Evolutionary conservation across 371 early-diverging fungal genomes (phyloP).

Genomic region (Circinella minor): DNA sequence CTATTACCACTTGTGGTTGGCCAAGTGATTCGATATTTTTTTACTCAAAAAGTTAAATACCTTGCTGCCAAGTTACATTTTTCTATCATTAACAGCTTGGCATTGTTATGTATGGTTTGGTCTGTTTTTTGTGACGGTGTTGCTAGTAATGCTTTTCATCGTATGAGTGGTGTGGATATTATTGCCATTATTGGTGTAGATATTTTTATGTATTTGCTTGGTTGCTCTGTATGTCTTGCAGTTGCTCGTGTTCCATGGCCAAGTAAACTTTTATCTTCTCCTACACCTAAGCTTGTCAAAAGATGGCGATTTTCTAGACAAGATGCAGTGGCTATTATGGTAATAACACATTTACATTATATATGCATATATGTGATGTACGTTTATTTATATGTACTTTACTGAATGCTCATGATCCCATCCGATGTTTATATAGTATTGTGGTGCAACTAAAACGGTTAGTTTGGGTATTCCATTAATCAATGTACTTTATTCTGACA

Average conservation of each 20-base stretch:
- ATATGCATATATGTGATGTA: no score
- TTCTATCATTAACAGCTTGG: slow-evolving; percentile 59
- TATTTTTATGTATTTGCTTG: slow-evolving; percentile 52
- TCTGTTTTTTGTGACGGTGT: slow-evolving; percentile 79
- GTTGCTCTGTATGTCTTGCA: slow-evolving; percentile 43
- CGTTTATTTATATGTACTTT: no score
- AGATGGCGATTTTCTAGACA: slow-evolving; percentile 47
- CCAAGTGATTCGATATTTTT: slow-evolving; percentile 63
- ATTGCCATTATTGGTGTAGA: slow-evolving; percentile 64
- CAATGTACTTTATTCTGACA: slow-evolving; percentile 66
- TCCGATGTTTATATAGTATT: slow-evolving; percentile 38
- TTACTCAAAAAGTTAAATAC: slow-evolving; percentile 53
- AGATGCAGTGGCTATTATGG: slow-evolving; percentile 64
- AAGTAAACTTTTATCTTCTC: slow-evolving; percentile 8
- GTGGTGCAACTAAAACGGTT: slow-evolving; percentile 79
- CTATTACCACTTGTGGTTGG: slow-evolving; percentile 69
- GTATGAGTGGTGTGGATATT: slow-evolving; percentile 56
- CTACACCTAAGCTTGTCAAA: slow-evolving; percentile 26
- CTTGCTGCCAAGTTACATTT: slow-evolving; percentile 56
- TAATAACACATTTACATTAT: slow-evolving; percentile 6
- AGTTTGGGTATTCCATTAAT: slow-evolving; percentile 81
- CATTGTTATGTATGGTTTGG: slow-evolving; percentile 73
- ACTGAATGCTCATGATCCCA: no score
- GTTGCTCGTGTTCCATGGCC: slow-evolving; percentile 52
- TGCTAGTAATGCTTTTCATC: slow-evolving; percentile 55